Evolutionary conservation across 2,329 filamentous ascomycete species (phyloP).

Genomic region (Cadophora gregata): DNA sequence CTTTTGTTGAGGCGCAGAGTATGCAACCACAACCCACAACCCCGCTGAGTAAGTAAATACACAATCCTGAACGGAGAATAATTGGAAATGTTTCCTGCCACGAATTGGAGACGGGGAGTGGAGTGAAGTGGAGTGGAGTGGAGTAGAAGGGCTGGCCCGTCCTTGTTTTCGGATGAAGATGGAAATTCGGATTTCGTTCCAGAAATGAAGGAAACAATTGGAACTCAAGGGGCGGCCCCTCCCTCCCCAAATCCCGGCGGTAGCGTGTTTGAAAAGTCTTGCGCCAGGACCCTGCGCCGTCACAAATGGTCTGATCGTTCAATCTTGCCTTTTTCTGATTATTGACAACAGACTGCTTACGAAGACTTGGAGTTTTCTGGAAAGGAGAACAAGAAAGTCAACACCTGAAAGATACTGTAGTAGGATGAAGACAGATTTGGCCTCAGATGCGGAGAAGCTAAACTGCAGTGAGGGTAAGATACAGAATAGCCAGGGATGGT

Average conservation of each 20-base stretch:
- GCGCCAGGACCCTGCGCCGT: constrained; percentile 21
- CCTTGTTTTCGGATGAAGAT: constrained; percentile 13
- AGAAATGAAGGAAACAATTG: constrained; percentile 6
- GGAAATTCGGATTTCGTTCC: constrained; percentile 14
- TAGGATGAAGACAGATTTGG: not conserved
- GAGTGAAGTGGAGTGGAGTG: no score
- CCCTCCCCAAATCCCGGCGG: constrained; percentile 21
- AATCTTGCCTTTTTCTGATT: constrained; percentile 26
- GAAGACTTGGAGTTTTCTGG: not conserved
- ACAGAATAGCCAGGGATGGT: not conserved
- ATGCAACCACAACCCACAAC: not conserved
- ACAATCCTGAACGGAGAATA: no score
- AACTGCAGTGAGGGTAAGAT: constrained; percentile 1
- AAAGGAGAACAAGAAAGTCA: not conserved
- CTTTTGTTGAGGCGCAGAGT: constrained; percentile 1
- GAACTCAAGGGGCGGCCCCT: constrained; percentile 18
- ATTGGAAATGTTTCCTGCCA: not conserved
- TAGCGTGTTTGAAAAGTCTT: constrained; percentile 34
- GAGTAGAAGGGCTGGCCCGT: not conserved
- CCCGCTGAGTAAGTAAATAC: not conserved
- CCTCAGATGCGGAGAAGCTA: not conserved
- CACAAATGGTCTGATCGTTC: constrained; percentile 28
- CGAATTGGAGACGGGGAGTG: not conserved
- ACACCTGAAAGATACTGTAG: not conserved
- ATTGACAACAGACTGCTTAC: not conserved